Conservation (phyloP, 2,329 filamentous ascomycete genomes). For the Microdochium trichocladiopsis region DNA sequence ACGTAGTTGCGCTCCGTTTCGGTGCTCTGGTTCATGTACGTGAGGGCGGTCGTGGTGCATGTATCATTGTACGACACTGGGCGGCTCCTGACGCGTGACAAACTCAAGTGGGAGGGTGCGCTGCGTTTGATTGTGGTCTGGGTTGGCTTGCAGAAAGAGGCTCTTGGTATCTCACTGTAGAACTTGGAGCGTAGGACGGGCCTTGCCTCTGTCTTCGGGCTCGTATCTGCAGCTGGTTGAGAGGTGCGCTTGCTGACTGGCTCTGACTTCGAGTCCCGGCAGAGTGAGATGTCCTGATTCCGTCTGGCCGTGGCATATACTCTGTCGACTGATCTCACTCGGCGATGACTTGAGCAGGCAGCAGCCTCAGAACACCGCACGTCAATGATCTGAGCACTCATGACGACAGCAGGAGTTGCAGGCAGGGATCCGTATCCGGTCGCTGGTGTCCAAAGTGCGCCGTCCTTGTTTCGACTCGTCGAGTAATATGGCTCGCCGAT, state of each 20-base stretch:
- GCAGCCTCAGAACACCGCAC: conserved; percentile 9
- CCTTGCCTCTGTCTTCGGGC: conserved; percentile 2
- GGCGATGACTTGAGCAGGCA: conserved; percentile 7
- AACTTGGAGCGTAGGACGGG: conserved; percentile 10
- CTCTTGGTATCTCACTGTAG: conserved; percentile 8
- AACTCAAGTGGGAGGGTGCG: conserved; percentile 14
- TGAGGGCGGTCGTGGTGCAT: conserved; percentile 3
- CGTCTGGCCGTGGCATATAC: conserved; percentile 12
- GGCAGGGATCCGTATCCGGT: conserved; percentile 2
- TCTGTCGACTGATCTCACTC: conserved; percentile 15
- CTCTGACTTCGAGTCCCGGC: conserved; percentile 6
- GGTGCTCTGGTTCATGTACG: conserved; percentile 10
- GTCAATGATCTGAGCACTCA: conserved; percentile 17
- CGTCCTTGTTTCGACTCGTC: background rate
- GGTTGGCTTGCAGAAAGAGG: conserved; percentile 11
- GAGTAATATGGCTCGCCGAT: background rate
- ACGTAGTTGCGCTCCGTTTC: conserved; percentile 20
- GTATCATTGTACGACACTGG: background rate
- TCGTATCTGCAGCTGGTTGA: background rate
- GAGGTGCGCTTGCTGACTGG: background rate
- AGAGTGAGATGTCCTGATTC: conserved; percentile 16
- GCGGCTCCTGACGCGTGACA: conserved; percentile 5
- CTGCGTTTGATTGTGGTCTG: conserved; percentile 13
- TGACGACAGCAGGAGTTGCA: conserved; percentile 16
- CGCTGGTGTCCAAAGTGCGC: no score